Conservation (phyloP, 169 alveolate genomes). For the Eimeria mitis region DNA sequence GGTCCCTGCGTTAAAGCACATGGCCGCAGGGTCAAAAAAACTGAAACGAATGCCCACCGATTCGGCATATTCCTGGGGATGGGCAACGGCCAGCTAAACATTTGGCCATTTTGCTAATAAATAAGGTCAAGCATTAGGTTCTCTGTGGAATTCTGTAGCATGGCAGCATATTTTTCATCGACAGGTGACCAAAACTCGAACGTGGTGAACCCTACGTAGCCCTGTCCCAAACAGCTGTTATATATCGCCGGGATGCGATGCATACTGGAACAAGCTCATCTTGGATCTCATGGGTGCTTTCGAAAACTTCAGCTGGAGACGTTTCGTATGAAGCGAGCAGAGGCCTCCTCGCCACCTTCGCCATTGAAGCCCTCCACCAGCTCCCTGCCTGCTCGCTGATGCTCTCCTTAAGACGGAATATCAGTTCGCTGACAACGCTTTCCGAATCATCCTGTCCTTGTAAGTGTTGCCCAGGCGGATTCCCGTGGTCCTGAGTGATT, state of each 20-base stretch:
- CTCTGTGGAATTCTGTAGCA: not conserved
- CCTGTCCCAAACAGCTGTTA: not conserved
- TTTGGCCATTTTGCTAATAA: not conserved
- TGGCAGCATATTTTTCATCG: not conserved
- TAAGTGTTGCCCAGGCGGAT: not conserved
- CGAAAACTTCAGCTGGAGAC: constrained; percentile 28
- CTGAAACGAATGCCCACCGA: not conserved
- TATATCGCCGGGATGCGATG: not conserved
- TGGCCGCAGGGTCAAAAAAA: not conserved
- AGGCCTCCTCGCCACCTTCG: constrained; percentile 46
- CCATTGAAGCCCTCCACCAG: constrained; percentile 75
- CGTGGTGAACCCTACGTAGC: not conserved
- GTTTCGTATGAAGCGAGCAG: constrained; percentile 71
- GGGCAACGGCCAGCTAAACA: not conserved
- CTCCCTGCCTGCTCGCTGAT: constrained; percentile 52
- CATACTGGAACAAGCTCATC: constrained; percentile 61
- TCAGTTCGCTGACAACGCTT: constrained; percentile 55
- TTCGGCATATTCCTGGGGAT: no score
- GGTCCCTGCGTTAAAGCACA: constrained; percentile 68
- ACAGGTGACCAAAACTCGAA: not conserved
- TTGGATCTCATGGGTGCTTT: constrained; percentile 38
- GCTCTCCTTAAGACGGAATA: constrained; percentile 54
- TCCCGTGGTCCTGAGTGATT: not conserved
- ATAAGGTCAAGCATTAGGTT: not conserved
- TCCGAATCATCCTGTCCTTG: constrained; percentile 48